These are phyloP conservation scores for Dryas alaskensis DNA, from an alignment of 306 rosid species.

Conservation along the genomic window DNA sequence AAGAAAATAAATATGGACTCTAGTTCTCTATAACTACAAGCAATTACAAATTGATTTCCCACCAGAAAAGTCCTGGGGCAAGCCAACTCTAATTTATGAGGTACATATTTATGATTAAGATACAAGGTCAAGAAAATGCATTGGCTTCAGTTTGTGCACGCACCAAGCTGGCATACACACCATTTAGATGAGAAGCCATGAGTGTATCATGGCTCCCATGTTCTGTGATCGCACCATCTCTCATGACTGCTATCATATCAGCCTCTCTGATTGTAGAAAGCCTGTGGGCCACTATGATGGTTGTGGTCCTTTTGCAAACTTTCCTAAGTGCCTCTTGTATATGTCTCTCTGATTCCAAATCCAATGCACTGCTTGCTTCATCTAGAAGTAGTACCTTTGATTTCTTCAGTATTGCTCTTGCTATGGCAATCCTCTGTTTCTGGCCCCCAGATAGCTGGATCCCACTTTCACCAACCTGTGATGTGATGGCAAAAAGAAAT, in stretches of 20 bases:
- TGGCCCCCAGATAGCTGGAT: conserved; percentile 89
- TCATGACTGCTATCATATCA: conserved; percentile 65
- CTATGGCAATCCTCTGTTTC: conserved; percentile 81
- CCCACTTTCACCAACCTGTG: conserved; percentile 73
- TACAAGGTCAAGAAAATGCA: conserved; percentile 45
- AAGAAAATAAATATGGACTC: not conserved
- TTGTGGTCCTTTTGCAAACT: conserved; percentile 53
- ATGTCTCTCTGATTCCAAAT: conserved; percentile 75
- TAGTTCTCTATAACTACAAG: conserved; percentile 11
- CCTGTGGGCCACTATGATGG: conserved; percentile 76
- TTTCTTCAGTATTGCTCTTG: conserved; percentile 78
- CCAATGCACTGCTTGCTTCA: conserved; percentile 95
- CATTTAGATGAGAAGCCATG: conserved; percentile 49
- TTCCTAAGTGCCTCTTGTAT: conserved; percentile 65
- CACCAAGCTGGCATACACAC: conserved; percentile 66
- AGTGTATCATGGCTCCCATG: conserved; percentile 73
- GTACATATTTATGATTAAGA: not conserved
- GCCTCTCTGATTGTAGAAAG: conserved; percentile 72
- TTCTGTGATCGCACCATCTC: conserved; percentile 64
- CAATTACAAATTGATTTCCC: conserved; percentile 1
- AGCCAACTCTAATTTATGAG: not conserved
- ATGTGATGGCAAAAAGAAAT: not conserved
- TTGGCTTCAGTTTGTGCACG: conserved; percentile 73
- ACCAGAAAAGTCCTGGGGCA: not conserved
- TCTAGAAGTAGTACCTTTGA: conserved; percentile 72